Base-by-base conservation (phyloP, 768 basidiomycete genomes). In the Austroboletus eburneus region DNA sequence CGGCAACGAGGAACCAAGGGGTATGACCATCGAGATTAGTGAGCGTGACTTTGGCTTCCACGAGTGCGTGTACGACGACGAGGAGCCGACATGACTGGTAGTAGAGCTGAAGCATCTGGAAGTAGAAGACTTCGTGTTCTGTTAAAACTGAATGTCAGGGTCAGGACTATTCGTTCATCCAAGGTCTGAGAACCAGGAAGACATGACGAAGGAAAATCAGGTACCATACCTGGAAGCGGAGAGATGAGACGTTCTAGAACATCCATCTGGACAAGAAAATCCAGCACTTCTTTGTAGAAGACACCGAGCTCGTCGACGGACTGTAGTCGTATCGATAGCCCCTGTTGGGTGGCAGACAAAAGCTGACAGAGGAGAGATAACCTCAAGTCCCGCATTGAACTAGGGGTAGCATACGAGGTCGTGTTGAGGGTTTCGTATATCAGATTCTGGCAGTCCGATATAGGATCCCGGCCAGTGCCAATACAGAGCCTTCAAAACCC, bases 91-190 rank as follows among this genome's bases (percentile, higher is more conserved):
- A 73, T 4, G 65, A 68, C 37, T 72, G 63, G 48, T 68, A 74
- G 44, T 71, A 65, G 32, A 74, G 56, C 9, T 66, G 53, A 27
- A 73, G 61, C 62, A 73, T 72, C 21, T 67, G 63, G 43, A 69
- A 70, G 49, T 75, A 66, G 48, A 74, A 73, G 25, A 51, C 54
- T 49, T 77, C 76, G 42, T 69, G 52, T 46, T 69, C 66, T 50
- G 69, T 63, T 39, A 72, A 57, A 45, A 76, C 76, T 77, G 45
- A 18, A 39, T 25, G 50, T 57, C 32, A 57, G 59, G 49, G 58
- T 57, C 47, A 54, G 58, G 55, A 50, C 50, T 50, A 50, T 36
- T 39, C 43, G 33, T 41, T 39, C 10, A 27, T 21, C 20, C 1
- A 24, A 39, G 18, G n/a, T 30, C 24, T 24, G 41, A 39, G 39